Base-by-base conservation (phyloP, 2,329 filamentous ascomycete species). In the Fusarium multiceps region DNA sequence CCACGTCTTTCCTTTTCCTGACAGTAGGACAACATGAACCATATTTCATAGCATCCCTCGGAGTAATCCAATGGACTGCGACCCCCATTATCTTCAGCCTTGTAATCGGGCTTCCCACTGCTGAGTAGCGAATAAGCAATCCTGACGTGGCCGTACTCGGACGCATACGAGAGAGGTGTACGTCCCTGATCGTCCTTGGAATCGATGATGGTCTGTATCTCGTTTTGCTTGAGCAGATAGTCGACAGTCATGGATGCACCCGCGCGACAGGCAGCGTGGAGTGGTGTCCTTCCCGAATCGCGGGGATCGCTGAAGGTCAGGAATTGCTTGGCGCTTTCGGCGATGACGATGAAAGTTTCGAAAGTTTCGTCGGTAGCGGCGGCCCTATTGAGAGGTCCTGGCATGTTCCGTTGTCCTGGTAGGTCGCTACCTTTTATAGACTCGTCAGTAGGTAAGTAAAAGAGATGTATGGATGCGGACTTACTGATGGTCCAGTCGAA, bases 81-180 rank as follows among this genome's bases (percentile, higher is more conserved):
- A 32, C 13, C 30, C 14, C 13, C 7, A 8, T 32, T 32, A 32
- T 32, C 30, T 16, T 16, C 8, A 16, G 28, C 28, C 1, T 1
- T 6, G 1, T 14, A 7, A 30, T 30, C 7, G 2, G 28, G 28
- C 12, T 30, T 6, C 18, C 18, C 9, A 37, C 18, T n/a, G 34
- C 5, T 6, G 34, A 37, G 9, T 6, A 37, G 18, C 34, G 2
- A 6, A 37, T n/a, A 10, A n/a, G 2, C 34, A 10, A 37, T 37
- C 0, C 0, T 2, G 3, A n/a, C 1, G 5, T 37, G 9, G 18
- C 18, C 18, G 9, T 7, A 0, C 2, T 37, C 5, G 18, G 34
- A 2, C 34, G 34, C 34, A 3, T 37, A 37, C 18, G 34, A 37
- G 18, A 37, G 34, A 37, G 34, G 34, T 7, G 34, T 37, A 12